Conservation (phyloP, 805 yeast species). For the Spathaspora arborariae region DNA sequence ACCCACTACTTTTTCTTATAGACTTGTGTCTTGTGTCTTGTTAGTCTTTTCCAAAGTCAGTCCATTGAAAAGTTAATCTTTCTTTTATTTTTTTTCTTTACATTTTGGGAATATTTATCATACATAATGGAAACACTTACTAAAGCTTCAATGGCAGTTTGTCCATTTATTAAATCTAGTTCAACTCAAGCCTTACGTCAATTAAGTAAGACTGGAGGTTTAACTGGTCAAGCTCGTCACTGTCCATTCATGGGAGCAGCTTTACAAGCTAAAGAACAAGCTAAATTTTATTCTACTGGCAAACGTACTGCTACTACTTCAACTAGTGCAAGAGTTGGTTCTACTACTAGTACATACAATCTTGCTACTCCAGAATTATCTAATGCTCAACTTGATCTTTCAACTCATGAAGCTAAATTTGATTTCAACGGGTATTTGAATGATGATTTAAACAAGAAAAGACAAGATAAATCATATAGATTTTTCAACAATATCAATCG, state of each 20-base stretch:
- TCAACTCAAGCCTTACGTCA: constrained; percentile 58
- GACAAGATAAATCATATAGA: constrained; percentile 88
- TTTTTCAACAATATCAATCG: constrained; percentile 97
- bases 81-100: constrained; percentile 2
- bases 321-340: constrained; percentile 23
- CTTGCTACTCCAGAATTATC: constrained; percentile 25
- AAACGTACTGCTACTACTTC: constrained; percentile 36
- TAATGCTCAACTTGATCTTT: constrained; percentile 21
- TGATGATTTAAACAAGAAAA: constrained; percentile 65
- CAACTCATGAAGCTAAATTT: constrained; percentile 51
- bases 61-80: no score
- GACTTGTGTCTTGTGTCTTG: no score
- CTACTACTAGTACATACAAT: constrained; percentile 28
- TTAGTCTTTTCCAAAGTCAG: no score
- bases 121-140: constrained; percentile 75
- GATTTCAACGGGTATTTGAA: constrained; percentile 72
- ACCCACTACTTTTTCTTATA: no score
- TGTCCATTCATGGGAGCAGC: constrained; percentile 96
- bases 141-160: constrained; percentile 69
- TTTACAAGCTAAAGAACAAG: constrained; percentile 38
- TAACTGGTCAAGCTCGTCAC: constrained; percentile 57
- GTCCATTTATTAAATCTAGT: constrained; percentile 76
- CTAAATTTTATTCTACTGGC: constrained; percentile 40
- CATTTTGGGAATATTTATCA: background rate
- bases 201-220: constrained; percentile 41